These are phyloP conservation scores for Aspergillus ostianus DNA, from an alignment of 495 filamentous ascomycete genomes.

Conservation along the genomic window DNA sequence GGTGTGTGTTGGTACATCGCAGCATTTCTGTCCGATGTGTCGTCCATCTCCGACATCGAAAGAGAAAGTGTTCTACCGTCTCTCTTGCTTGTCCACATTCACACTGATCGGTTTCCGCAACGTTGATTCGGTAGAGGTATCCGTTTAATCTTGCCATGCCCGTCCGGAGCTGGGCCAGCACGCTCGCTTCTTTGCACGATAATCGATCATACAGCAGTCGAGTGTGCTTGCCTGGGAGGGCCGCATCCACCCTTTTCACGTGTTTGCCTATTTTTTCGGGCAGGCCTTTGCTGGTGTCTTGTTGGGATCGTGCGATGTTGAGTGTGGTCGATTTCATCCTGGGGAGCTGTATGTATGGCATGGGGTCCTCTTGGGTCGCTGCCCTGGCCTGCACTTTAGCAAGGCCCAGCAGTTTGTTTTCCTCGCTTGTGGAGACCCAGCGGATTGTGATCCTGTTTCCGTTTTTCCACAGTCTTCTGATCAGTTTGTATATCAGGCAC, in stretches of 20 bases:
- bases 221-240: constrained; percentile 31
- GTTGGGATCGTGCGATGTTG: constrained; percentile 17
- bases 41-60: constrained; percentile 32
- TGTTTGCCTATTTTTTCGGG: constrained; percentile 24
- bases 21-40: constrained; percentile 30
- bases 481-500: constrained; percentile 20
- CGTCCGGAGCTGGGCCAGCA: not conserved
- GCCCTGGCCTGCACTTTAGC: constrained; percentile 25
- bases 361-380: constrained; percentile 15
- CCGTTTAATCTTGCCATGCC: too few relatives aligned
- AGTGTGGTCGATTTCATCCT: constrained; percentile 10
- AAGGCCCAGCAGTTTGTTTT: constrained; percentile 25
- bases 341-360: constrained; percentile 8
- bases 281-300: constrained; percentile 8
- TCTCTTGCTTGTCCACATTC: constrained; percentile 35
- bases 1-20: constrained; percentile 19
- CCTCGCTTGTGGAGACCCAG: constrained; percentile 15
- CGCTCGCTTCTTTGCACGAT: constrained; percentile 28
- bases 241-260: constrained; percentile 27
- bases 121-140: constrained; percentile 19
- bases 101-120: constrained; percentile 22
- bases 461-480: constrained; percentile 17
- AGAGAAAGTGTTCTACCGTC: constrained; percentile 33
- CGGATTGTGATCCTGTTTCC: constrained; percentile 16
- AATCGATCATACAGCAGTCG: constrained; percentile 29